phyloP scores from a whole-genome alignment of 257 asterid genomes.

The Nicotiana noctiflora region DNA sequence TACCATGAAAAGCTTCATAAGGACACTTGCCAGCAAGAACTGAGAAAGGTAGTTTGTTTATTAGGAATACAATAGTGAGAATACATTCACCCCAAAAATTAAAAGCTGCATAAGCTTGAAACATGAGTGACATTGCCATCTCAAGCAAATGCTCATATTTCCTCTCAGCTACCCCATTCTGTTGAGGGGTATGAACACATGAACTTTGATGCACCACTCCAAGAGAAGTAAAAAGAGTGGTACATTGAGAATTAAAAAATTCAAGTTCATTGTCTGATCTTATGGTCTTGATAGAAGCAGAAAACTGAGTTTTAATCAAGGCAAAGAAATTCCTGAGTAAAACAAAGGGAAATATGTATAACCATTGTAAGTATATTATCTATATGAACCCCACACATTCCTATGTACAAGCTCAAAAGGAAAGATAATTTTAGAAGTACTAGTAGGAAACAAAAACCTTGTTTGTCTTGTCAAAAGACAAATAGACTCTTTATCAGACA shows the following conservation, averaged over 20 bases:
- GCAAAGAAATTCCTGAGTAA: not conserved
- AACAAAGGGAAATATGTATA: not conserved
- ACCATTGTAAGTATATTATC: not conserved
- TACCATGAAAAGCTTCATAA: not conserved
- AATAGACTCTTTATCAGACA: no score
- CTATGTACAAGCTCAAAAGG: no score
- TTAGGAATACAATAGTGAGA: not conserved
- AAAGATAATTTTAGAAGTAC: not conserved
- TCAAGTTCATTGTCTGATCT: not conserved
- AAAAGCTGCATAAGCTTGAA: not conserved
- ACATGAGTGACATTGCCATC: not conserved
- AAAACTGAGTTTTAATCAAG: not conserved
- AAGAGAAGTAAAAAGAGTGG: not conserved
- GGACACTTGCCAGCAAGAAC: not conserved
- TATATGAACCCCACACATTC: no score
- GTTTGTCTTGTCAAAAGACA: not conserved
- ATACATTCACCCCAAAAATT: not conserved
- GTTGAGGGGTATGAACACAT: not conserved
- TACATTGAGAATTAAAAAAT: not conserved
- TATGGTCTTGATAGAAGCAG: not conserved
- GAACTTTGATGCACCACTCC: not conserved
- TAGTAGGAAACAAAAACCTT: not conserved
- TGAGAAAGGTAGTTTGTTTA: fast-evolving
- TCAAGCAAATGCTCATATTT: not conserved
- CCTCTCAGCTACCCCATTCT: not conserved